phyloP scores from a whole-genome alignment of 1,139 yeast genomes.

The Zygoascus sp. region DNA sequence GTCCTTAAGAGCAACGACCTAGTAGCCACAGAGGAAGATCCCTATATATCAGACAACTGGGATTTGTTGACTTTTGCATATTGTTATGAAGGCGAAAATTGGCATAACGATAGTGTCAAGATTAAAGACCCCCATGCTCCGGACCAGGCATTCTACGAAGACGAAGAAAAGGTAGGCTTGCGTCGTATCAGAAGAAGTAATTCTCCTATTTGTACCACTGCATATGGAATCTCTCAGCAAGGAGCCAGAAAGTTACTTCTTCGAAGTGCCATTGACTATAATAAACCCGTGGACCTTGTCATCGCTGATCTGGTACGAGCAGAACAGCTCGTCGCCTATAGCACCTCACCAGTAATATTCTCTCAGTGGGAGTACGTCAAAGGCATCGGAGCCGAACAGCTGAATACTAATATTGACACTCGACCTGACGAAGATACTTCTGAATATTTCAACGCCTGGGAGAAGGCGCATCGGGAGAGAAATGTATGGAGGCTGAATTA shows the following conservation, averaged over 20 bases:
- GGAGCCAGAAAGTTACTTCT: conserved; percentile 22
- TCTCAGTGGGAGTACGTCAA: conserved; percentile 19
- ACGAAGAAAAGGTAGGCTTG: conserved; percentile 1
- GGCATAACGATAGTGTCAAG: conserved; percentile 8
- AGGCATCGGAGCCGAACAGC: conserved; percentile 18
- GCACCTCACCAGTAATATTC: conserved; percentile 18
- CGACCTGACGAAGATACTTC: background rate
- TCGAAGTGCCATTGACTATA: conserved; percentile 17
- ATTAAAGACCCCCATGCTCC: conserved; percentile 17
- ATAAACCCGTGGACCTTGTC: conserved; percentile 18
- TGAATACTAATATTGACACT: conserved; percentile 15
- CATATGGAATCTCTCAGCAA: conserved; percentile 18
- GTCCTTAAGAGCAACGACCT: background rate
- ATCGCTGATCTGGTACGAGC: conserved; percentile 13
- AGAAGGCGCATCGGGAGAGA: conserved; percentile 7
- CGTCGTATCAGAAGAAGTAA: conserved; percentile 14
- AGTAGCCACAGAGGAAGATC: conserved; percentile 14
- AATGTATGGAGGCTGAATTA: conserved; percentile 7
- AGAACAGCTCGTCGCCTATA: conserved; percentile 14
- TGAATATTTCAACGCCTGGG: conserved; percentile 3
- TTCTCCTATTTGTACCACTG: conserved; percentile 21
- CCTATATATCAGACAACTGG: conserved; percentile 15
- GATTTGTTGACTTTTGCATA: conserved; percentile 15
- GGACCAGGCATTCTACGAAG: conserved; percentile 1
- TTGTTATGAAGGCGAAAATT: conserved; percentile 11